phyloP scores from a whole-genome alignment of 2,329 filamentous ascomycete genomes.

The Hymenotorrendiella dingleyae region DNA sequence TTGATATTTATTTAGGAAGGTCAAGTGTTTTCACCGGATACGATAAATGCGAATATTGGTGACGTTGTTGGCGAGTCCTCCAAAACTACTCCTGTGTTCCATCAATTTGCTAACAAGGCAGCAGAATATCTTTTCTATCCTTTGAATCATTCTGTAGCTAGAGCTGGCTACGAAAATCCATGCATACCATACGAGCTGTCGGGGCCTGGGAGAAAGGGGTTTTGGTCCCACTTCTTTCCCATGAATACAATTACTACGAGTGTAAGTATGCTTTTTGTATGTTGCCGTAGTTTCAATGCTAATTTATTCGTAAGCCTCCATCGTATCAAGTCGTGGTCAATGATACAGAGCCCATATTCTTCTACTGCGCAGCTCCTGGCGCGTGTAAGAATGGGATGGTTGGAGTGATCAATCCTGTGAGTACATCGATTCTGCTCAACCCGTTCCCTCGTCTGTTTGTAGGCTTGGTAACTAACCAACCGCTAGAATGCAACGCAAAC shows the following conservation, averaged over 20 bases:
- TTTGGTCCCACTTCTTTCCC: constrained; percentile 29
- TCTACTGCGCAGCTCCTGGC: constrained; percentile 61
- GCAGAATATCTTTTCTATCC: constrained; percentile 55
- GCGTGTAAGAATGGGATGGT: constrained; percentile 69
- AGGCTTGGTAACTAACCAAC: background rate
- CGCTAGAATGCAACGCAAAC: constrained; percentile 21
- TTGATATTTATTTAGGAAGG: constrained; percentile 6
- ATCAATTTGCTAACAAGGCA: constrained; percentile 3
- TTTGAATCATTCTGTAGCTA: constrained; percentile 55
- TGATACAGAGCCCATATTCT: constrained; percentile 59
- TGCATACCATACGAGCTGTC: constrained; percentile 57
- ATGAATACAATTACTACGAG: constrained; percentile 37
- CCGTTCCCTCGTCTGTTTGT: background rate
- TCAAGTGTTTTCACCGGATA: constrained; percentile 17
- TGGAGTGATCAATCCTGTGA: constrained; percentile 68
- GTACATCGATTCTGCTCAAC: background rate
- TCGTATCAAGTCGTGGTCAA: constrained; percentile 46
- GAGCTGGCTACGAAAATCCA: constrained; percentile 48
- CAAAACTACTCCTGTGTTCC: background rate
- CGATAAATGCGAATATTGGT: constrained; percentile 17
- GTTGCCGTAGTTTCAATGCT: background rate
- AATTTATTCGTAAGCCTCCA: constrained; percentile 29
- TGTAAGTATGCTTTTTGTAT: constrained; percentile 30
- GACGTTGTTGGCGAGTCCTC: constrained; percentile 19
- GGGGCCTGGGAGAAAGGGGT: constrained; percentile 38